A percentile compares a stretch with the other conserved stretches of the same genome.
Evolutionary conservation across 768 basidiomycete species (phyloP).

Genomic region (Agaricus bisporus): DNA sequence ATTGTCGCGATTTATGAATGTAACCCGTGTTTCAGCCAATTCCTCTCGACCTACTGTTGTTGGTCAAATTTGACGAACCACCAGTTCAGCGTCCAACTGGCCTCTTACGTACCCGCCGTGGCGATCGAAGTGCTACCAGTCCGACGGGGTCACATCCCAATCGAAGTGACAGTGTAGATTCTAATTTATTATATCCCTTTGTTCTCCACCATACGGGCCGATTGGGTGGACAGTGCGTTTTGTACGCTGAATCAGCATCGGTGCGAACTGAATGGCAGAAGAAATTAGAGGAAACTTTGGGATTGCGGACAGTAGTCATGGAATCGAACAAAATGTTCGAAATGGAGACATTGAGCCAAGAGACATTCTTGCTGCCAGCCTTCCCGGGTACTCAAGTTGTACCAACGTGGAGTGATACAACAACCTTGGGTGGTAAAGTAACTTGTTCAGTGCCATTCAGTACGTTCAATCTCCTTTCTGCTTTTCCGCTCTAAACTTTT

Average conservation of each 20-base stretch:
- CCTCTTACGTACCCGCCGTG: constrained; percentile 59
- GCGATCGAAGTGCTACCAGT: constrained; percentile 23
- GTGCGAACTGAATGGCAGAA: constrained; percentile 83
- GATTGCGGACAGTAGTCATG: constrained; percentile 77
- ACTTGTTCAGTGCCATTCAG: constrained; percentile 96
- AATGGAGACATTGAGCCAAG: constrained; percentile 80
- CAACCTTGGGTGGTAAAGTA: constrained; percentile 72
- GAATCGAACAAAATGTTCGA: constrained; percentile 96
- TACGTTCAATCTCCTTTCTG: constrained; percentile 30
- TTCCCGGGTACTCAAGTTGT: constrained; percentile 39
- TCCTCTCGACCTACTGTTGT: constrained; percentile 82
- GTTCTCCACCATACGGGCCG: constrained; percentile 87
- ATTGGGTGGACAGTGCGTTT: constrained; percentile 76
- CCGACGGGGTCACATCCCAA: constrained; percentile 14
- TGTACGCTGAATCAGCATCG: constrained; percentile 80
- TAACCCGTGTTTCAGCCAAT: constrained; percentile 58
- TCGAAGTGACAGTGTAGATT: constrained; percentile 44
- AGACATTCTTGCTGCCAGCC: constrained; percentile 80
- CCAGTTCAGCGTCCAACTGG: constrained; percentile 72
- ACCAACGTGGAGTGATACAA: constrained; percentile 71
- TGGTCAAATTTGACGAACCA: constrained; percentile 78
- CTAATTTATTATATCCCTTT: constrained; percentile 79
- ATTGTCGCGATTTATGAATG: constrained; percentile 3
- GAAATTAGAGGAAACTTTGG: constrained; percentile 85
- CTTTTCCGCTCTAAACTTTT: background rate